These are phyloP conservation scores for Vicia sativa DNA, from an alignment of 306 rosid species.

Conservation along the genomic window DNA sequence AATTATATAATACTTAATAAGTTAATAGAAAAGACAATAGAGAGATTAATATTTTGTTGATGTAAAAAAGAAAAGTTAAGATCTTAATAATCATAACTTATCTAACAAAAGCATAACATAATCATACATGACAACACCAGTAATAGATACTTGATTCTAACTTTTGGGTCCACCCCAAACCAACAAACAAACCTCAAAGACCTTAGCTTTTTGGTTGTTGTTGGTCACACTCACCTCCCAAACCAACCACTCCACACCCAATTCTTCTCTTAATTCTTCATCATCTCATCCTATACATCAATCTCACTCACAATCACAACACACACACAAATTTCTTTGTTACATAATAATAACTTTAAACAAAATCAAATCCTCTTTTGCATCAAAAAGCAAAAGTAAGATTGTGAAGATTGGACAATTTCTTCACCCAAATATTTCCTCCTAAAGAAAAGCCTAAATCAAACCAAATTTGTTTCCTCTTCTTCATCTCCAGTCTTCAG, in stretches of 20 bases:
- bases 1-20: no score
- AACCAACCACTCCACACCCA: conserved; percentile 73
- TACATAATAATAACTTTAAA: conserved; percentile 46
- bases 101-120: conserved; percentile 49
- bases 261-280: conserved; percentile 39
- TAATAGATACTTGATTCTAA: conserved; percentile 65
- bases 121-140: conserved; percentile 54
- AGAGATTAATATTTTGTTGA: not conserved
- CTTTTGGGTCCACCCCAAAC: conserved; percentile 73
- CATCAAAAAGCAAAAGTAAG: conserved; percentile 48
- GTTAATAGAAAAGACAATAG: conserved; percentile 18
- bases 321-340: conserved; percentile 45
- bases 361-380: conserved; percentile 43
- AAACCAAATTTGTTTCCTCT: conserved; percentile 37
- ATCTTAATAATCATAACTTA: conserved; percentile 41
- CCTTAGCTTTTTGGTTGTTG: conserved; percentile 58
- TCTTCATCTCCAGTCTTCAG: not conserved
- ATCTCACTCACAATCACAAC: conserved; percentile 39
- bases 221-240: conserved; percentile 62
- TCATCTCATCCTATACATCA: conserved; percentile 46
- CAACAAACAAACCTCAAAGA: conserved; percentile 56
- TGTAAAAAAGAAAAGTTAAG: conserved; percentile 38
- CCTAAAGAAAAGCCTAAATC: conserved; percentile 38
- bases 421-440: conserved; percentile 44
- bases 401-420: conserved; percentile 46